Base-by-base conservation (phyloP, 2,329 filamentous ascomycete species). In the Nothophoma quercina region DNA sequence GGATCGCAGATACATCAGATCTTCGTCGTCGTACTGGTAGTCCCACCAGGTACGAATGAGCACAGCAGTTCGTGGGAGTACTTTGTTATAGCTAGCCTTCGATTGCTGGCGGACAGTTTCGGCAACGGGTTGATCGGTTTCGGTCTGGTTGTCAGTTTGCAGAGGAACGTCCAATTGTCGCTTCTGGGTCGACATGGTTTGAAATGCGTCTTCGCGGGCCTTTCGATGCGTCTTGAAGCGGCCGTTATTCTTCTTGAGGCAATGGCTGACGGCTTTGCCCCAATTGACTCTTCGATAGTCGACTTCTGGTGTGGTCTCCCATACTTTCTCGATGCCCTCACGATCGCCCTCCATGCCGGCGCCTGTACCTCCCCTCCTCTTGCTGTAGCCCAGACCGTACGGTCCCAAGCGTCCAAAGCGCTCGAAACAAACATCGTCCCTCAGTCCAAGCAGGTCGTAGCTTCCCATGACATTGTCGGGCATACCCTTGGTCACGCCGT, bases 381-480 rank as follows among this genome's bases (percentile, higher is more conserved):
- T 79, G 25, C 89, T 90, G 72, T 98, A 98, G 7, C 93, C 93
- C 56, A 91, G 85, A 0, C 93, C 93, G 64, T 99, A 99, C 0
- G 93, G 90, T 0, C 91, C 93, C 23, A 95, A 85, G 58, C 92
- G 85, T 3, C 93, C 93, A 70, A 90, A 96, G 2, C 95, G 84
- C 63, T 99, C 95, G 69, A 96, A 97, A 77, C 95, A 99, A 38
- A 97, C 85, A 65, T 96, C 88, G 60, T 96, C 85, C 15, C 89
- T 85, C 28, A 98, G 78, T 0, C 87, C 88, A 10, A 98, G 76
- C 32, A 93, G 74, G 8, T 92, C 86, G 65, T 96, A 93, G 0
- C 91, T 96, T n/a, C 95, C 95, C 67, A 93, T 84, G 2, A 90
- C 85, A 52, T 91, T 85, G 40, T 95, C 85, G 0, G 95, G 95